These are phyloP conservation scores for Emericellopsis cladophorae DNA, from an alignment of 2,329 filamentous ascomycete genomes.

Conservation along the genomic window DNA sequence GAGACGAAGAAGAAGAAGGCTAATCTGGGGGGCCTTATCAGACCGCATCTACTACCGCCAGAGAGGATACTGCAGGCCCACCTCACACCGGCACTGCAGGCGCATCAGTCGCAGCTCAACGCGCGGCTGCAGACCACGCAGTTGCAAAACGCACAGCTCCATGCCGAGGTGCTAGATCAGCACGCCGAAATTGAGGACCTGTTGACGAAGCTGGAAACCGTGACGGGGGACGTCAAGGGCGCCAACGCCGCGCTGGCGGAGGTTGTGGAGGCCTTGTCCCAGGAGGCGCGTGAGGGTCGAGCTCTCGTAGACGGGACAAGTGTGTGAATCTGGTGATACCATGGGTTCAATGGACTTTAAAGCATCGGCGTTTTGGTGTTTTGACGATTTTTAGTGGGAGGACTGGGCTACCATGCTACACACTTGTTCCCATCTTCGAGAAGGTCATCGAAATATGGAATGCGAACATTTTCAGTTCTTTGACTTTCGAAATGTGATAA, in stretches of 20 bases:
- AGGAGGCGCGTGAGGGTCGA: constrained; percentile 33
- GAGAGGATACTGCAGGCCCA: constrained; percentile 40
- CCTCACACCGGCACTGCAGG: constrained; percentile 35
- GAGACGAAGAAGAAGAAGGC: background rate
- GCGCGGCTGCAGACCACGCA: constrained; percentile 43
- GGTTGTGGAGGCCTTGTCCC: constrained; percentile 33
- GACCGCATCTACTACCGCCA: constrained; percentile 44
- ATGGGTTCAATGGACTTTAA: too few relatives aligned
- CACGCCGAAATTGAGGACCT: constrained; percentile 40
- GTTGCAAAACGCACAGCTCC: constrained; percentile 41
- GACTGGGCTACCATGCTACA: too few relatives aligned
- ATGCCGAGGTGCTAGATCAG: constrained; percentile 37
- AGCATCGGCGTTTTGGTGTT: too few relatives aligned
- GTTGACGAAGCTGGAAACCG: constrained; percentile 33
- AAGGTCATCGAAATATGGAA: too few relatives aligned
- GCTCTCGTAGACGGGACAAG: constrained; percentile 7
- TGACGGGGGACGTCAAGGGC: constrained; percentile 39
- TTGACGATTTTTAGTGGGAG: constrained; percentile 6
- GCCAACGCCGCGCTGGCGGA: constrained; percentile 35
- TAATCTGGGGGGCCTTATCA: constrained; percentile 10
- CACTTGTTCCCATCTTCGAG: background rate
- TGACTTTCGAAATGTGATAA: too few relatives aligned
- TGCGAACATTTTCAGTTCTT: background rate
- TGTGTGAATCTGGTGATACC: too few relatives aligned
- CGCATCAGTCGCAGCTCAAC: constrained; percentile 43